These are phyloP conservation scores for Phytopythium sindhum DNA, from an alignment of 352 stramenopile genomes.

Conservation along the genomic window DNA sequence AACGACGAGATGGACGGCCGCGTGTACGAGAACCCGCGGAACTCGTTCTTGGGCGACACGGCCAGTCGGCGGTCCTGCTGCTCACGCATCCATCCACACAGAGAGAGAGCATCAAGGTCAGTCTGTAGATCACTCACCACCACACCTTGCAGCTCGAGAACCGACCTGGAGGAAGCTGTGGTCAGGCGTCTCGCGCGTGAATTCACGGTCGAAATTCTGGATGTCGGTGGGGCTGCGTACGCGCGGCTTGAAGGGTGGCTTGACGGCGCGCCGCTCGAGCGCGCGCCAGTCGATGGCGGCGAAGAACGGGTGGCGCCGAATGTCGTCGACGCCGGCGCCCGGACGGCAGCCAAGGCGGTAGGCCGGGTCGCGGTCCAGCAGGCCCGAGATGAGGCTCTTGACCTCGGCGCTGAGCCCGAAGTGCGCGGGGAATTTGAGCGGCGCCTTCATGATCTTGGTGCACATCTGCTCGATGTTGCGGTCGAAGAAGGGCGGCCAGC, in stretches of 20 bases:
- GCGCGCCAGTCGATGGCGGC: slow-evolving; percentile 70
- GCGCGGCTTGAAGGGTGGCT: slow-evolving; percentile 85
- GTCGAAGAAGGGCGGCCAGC: slow-evolving; percentile 92
- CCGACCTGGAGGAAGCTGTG: slow-evolving; percentile 59
- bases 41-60: slow-evolving; percentile 82
- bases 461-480: slow-evolving; percentile 91
- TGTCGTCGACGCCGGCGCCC: slow-evolving; percentile 60
- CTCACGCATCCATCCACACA: slow-evolving; percentile 10
- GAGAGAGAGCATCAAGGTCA: slow-evolving; percentile 6
- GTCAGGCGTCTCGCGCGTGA: slow-evolving; percentile 81
- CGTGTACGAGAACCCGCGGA: slow-evolving; percentile 84
- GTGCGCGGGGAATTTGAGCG: slow-evolving; percentile 84
- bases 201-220: slow-evolving; percentile 89
- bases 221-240: slow-evolving; percentile 77
- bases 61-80: slow-evolving; percentile 73
- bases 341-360: slow-evolving; percentile 73
- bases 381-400: slow-evolving; percentile 74
- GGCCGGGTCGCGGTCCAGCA: slow-evolving; percentile 68
- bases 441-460: slow-evolving; percentile 88
- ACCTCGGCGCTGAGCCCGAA: slow-evolving; percentile 72
- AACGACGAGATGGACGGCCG: slow-evolving; percentile 13
- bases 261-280: slow-evolving; percentile 65
- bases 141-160: not conserved
- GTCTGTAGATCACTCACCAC: not conserved
- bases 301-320: slow-evolving; percentile 84